These are phyloP conservation scores for Aureobasidium sp. DNA, from an alignment of 2,329 filamentous ascomycete species.

Conservation along the genomic window DNA sequence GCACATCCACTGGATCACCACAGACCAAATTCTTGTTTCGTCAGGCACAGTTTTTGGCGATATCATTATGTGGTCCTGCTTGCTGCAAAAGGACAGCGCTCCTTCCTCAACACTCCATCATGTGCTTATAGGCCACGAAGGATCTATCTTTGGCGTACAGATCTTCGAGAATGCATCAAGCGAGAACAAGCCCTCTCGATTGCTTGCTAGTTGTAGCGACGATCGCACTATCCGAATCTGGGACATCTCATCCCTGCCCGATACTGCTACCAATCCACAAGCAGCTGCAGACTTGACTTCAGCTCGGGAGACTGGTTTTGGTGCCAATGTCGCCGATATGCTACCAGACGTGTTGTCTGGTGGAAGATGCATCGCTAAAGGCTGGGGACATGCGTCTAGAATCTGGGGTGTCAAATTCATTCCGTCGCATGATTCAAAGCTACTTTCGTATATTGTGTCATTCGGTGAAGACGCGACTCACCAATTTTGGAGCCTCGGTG, in stretches of 20 bases:
- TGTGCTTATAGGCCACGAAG: constrained; percentile 67
- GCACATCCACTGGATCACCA: constrained; percentile 57
- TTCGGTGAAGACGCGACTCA: constrained; percentile 79
- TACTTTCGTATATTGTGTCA: constrained; percentile 55
- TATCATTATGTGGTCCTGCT: constrained; percentile 79
- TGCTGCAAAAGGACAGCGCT: constrained; percentile 20
- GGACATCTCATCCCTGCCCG: constrained; percentile 60
- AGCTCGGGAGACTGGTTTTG: constrained; percentile 40
- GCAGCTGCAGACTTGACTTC: constrained; percentile 24
- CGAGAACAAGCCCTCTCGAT: constrained; percentile 40
- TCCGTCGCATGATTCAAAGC: not conserved
- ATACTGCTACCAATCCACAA: constrained; percentile 24
- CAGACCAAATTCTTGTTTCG: constrained; percentile 62
- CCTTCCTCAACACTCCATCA: constrained; percentile 42
- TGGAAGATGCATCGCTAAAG: constrained; percentile 55
- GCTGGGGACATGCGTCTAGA: constrained; percentile 79
- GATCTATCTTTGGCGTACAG: constrained; percentile 84
- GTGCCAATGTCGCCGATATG: constrained; percentile 18
- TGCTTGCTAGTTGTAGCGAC: constrained; percentile 91
- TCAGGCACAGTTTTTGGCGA: constrained; percentile 93
- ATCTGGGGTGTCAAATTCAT: constrained; percentile 82
- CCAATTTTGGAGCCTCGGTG: constrained; percentile 52
- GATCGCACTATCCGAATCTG: constrained; percentile 85
- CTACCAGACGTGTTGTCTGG: constrained; percentile 24
- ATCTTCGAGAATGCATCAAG: constrained; percentile 56